A percentile compares a stretch with the other conserved stretches of the same genome.
phyloP scores from a whole-genome alignment of 768 basidiomycete genomes.

The Lactarius vividus region DNA sequence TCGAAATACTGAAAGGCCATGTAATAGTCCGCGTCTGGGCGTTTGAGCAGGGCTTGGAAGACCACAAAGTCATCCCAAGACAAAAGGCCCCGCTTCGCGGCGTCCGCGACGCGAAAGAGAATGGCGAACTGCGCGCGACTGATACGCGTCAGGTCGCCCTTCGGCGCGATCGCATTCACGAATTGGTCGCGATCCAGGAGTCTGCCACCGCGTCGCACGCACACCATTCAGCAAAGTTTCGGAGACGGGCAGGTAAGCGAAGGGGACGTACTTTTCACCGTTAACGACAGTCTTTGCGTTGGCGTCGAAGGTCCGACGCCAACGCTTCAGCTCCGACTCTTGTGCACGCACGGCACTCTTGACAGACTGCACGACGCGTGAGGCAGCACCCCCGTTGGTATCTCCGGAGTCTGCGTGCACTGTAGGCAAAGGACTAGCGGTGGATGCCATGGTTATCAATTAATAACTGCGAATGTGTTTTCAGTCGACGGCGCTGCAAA shows the following conservation, averaged over 20 bases:
- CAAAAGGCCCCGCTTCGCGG: slow-evolving; percentile 68
- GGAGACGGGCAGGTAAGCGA: not conserved
- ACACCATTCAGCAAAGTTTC: not conserved
- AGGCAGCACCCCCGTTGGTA: slow-evolving; percentile 39
- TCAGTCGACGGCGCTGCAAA: not conserved
- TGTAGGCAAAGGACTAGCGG: slow-evolving; percentile 39
- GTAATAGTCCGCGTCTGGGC: slow-evolving; percentile 95
- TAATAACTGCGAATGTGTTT: slow-evolving; percentile 21
- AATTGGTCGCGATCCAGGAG: slow-evolving; percentile 86
- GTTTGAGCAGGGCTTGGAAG: slow-evolving; percentile 90
- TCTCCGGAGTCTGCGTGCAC: slow-evolving; percentile 59
- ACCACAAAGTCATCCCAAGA: slow-evolving; percentile 96
- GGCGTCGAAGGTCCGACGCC: slow-evolving; percentile 83
- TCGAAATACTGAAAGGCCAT: slow-evolving; percentile 97
- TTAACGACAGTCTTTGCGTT: slow-evolving; percentile 71
- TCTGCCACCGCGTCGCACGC: slow-evolving; percentile 41
- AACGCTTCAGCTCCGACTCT: slow-evolving; percentile 83
- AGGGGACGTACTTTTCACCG: slow-evolving; percentile 71
- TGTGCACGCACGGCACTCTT: slow-evolving; percentile 67
- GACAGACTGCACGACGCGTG: slow-evolving; percentile 55
- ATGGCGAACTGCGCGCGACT: slow-evolving; percentile 85
- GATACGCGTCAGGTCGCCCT: slow-evolving; percentile 81
- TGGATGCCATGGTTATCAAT: slow-evolving; percentile 17
- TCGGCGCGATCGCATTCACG: slow-evolving; percentile 92
- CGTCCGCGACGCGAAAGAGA: slow-evolving; percentile 86